A percentile compares a stretch with the other conserved stretches of the same genome.
Conservation (phyloP, 306 rosid species). For the Gynostemma pentaphyllum region DNA sequence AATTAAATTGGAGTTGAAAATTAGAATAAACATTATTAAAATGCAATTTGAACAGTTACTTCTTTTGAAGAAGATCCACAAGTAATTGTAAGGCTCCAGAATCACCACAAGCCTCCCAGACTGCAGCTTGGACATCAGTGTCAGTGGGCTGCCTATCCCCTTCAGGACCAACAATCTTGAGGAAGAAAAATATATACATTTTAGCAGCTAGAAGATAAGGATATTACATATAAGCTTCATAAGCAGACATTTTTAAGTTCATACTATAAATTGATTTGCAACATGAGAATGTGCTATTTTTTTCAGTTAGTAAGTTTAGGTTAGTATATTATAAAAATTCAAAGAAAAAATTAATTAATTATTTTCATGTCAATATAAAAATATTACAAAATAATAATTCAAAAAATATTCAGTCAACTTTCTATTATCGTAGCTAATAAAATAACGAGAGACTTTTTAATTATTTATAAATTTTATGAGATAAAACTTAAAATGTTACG, state of each 20-base stretch:
- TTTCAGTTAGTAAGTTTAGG: no score
- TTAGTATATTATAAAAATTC: no score
- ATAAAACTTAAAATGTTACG: no score
- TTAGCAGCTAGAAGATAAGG: neutral
- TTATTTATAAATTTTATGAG: no score
- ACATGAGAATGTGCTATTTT: neutral
- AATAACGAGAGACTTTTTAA: no score
- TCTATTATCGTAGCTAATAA: no score
- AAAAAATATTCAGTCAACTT: no score
- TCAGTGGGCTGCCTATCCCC: constrained; percentile 58
- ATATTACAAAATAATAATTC: no score
- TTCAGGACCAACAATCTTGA: constrained; percentile 62
- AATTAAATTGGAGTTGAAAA: neutral
- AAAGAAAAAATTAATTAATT: no score
- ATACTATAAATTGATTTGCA: neutral
- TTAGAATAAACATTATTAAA: neutral
- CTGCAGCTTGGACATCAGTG: constrained; percentile 68
- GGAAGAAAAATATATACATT: constrained; percentile 13
- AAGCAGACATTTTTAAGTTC: neutral
- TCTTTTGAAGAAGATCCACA: constrained; percentile 75
- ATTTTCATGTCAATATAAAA: no score
- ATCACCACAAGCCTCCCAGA: constrained; percentile 97
- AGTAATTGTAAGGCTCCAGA: constrained; percentile 88
- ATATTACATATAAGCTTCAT: neutral
- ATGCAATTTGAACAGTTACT: constrained; percentile 30